Evolutionary conservation across 1,139 yeast species (phyloP).

Genomic region (Kodamaea ohmeri): DNA sequence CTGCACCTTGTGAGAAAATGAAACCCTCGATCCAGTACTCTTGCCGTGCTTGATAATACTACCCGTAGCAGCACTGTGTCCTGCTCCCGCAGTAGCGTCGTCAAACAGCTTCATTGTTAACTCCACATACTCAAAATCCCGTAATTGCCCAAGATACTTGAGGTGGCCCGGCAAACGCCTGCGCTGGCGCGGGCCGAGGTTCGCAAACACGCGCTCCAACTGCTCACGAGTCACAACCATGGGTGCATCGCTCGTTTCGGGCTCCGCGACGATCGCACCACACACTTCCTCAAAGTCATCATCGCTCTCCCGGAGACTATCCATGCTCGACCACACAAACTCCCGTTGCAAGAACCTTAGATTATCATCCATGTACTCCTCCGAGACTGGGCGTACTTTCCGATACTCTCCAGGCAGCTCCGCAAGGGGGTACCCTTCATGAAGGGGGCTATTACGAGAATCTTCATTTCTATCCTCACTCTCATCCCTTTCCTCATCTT

Average conservation of each 20-base stretch:
- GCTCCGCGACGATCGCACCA: constrained; percentile 7
- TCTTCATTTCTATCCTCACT: neutral
- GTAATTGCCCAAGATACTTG: constrained; percentile 39
- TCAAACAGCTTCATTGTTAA: constrained; percentile 35
- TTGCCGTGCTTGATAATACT: neutral
- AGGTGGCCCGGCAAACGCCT: constrained; percentile 37
- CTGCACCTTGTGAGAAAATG: constrained; percentile 43
- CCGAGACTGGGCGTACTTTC: constrained; percentile 15
- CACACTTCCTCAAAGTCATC: constrained; percentile 8
- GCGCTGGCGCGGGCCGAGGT: constrained; percentile 28
- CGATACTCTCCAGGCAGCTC: constrained; percentile 4
- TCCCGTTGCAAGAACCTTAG: constrained; percentile 33
- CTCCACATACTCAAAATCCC: constrained; percentile 35
- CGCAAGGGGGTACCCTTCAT: neutral
- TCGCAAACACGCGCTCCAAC: constrained; percentile 28
- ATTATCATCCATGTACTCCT: constrained; percentile 37
- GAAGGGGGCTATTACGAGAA: neutral
- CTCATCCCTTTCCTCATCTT: too few relatives aligned
- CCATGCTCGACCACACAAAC: constrained; percentile 27
- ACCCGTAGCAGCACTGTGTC: neutral
- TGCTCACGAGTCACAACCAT: constrained; percentile 30
- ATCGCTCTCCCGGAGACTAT: constrained; percentile 8
- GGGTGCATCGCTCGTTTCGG: constrained; percentile 15
- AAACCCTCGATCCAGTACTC: constrained; percentile 21
- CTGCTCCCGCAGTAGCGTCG: constrained; percentile 13